Evolutionary conservation across 2,329 filamentous ascomycete species (phyloP).

Genomic region (Ascocoryne sarcoides): DNA sequence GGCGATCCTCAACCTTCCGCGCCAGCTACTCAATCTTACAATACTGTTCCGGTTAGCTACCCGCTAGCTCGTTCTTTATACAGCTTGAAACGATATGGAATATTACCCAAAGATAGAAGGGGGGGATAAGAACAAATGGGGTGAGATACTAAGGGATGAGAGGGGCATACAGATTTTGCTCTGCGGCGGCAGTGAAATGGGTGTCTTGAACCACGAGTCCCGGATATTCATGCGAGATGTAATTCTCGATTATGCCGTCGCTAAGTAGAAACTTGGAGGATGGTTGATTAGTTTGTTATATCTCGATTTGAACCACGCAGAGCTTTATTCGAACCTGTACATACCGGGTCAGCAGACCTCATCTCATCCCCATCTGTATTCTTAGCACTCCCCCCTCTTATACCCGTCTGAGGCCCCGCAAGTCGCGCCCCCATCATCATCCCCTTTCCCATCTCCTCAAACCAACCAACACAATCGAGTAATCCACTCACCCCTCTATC

Average conservation of each 20-base stretch:
- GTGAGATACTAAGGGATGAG: neutral
- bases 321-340: neutral
- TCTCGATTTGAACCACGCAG: neutral
- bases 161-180: constrained; percentile 9
- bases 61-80: too few relatives aligned
- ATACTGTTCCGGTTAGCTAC: constrained; percentile 5
- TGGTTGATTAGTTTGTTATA: neutral
- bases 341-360: constrained; percentile 10
- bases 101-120: neutral
- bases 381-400: neutral
- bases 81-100: too few relatives aligned
- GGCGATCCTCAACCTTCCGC: constrained; percentile 8
- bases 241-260: constrained; percentile 18
- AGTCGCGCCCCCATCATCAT: too few relatives aligned
- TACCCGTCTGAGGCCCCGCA: neutral
- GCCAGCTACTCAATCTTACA: constrained; percentile 15
- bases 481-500: constrained; percentile 8
- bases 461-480: constrained; percentile 5
- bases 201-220: constrained; percentile 10
- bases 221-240: constrained; percentile 13
- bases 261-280: constrained; percentile 14
- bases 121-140: neutral
- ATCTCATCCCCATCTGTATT: neutral
- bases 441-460: constrained; percentile 10
- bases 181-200: constrained; percentile 16